A percentile compares a stretch with the other conserved stretches of the same genome.
These are phyloP conservation scores for Misopates orontium DNA, from an alignment of 257 asterid genomes.

Conservation along the genomic window DNA sequence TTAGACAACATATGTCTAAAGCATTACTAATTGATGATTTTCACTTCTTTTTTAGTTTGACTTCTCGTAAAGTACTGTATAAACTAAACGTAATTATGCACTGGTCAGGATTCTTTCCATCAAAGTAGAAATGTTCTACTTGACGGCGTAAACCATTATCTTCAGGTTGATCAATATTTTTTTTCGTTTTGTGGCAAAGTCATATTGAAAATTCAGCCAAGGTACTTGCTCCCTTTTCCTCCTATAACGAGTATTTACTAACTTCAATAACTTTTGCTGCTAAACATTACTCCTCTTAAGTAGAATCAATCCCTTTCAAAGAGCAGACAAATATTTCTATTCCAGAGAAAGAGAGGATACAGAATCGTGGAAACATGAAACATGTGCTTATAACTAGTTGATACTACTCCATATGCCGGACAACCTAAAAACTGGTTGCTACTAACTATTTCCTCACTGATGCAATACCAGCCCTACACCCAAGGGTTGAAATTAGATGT, in stretches of 20 bases:
- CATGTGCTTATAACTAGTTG: not conserved
- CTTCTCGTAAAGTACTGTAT: too few species aligned
- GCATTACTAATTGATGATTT: too few species aligned
- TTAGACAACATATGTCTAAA: too few species aligned
- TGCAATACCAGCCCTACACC: not conserved
- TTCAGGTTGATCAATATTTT: too few species aligned
- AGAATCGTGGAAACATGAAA: not conserved
- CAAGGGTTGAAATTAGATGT: slow-evolving; percentile 1
- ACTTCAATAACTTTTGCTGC: not conserved
- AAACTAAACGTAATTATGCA: too few species aligned
- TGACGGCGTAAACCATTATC: too few species aligned
- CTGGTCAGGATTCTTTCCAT: too few species aligned
- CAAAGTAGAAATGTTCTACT: too few species aligned
- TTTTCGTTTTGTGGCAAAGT: too few species aligned
- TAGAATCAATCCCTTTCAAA: too few species aligned
- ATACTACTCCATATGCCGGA: too few species aligned
- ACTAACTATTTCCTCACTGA: not conserved
- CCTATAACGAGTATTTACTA: not conserved
- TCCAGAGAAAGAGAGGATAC: not conserved
- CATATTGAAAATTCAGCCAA: not conserved
- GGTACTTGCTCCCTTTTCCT: not conserved
- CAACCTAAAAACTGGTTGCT: not conserved
- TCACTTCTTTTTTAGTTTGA: too few species aligned
- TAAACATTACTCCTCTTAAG: not conserved
- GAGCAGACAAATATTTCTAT: not conserved